These are phyloP conservation scores for Solanum rostratum DNA, from an alignment of 257 asterid genomes.

Conservation along the genomic window DNA sequence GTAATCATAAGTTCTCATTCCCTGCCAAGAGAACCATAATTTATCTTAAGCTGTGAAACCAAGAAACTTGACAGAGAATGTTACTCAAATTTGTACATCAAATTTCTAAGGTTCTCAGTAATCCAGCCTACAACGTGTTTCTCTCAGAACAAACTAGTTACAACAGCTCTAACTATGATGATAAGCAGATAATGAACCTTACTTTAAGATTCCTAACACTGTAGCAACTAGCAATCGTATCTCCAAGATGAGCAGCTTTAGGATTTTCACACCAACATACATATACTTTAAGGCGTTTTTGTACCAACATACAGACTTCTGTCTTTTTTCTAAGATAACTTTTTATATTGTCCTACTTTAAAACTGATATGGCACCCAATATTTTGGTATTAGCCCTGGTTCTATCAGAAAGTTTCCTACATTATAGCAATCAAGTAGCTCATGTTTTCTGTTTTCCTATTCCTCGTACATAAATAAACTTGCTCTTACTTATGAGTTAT, in stretches of 20 bases:
- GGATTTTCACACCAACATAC: not conserved
- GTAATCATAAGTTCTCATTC: constrained; percentile 92
- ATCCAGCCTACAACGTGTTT: not conserved
- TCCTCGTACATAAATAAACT: not conserved
- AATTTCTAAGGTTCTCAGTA: not conserved
- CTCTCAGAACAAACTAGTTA: not conserved
- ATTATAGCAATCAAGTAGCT: not conserved
- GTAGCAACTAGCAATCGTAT: not conserved
- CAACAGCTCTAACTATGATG: not conserved
- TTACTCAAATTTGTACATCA: not conserved
- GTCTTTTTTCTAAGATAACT: not conserved
- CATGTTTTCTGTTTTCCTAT: not conserved
- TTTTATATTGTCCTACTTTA: not conserved
- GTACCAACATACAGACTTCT: not conserved
- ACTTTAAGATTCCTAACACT: not conserved
- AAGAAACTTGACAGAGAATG: not conserved
- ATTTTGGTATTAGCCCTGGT: not conserved
- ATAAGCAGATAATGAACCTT: not conserved
- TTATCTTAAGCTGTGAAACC: not conserved
- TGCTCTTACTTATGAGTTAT: not conserved
- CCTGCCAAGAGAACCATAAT: constrained; percentile 35
- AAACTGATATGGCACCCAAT: not conserved
- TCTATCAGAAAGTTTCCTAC: not conserved
- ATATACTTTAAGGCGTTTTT: not conserved
- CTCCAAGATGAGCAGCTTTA: not conserved